Base-by-base conservation (phyloP, 805 yeast species). In the Kodamaea sagamina region DNA sequence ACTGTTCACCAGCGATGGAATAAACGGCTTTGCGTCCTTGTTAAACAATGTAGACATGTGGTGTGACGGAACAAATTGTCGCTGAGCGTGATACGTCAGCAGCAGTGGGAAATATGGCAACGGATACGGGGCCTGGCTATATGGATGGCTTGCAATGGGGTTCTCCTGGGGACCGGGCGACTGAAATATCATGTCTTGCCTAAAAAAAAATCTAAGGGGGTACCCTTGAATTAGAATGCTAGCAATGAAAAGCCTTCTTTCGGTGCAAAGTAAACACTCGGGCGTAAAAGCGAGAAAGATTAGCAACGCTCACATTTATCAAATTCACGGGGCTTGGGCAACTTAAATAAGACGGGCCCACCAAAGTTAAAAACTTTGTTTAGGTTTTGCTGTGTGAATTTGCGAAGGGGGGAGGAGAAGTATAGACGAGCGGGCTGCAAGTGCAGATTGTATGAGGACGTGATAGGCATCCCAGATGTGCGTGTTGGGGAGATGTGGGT, bases 1-100 rank as follows among this genome's bases (percentile, higher is more conserved):
- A 29, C 34, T 29, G 15, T 29, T 15, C 19, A 29, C 34, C 34
- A 29, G 34, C 4, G 32, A 28, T 17, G 62, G 62, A 16, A 52
- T 17, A 35, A 58, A 58, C 1, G 61, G 55, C 29, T 32, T 43
- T 6, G 61, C 62, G 49, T 56, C 52, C 38, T 51, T 57, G 35
- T 58, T 56, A 31, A 28, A 38, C 31, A 27, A 24, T 27, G 35
- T 28, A 17, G 34, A 18, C 41, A 24, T 38, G 34, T 29, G 34
- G 18, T 9, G 11, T 9, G 17, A 15, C 15, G 34, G 17, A 29
- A 19, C 34, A 15, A 29, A 13, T 29, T 29, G 34, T 29, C 19
- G 34, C 34, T 19, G 34, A 15, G 34, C 34, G 17, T 29, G 17
- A 7, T 15, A 10, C 15, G 34, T 6, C 10, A 21, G 19, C 15